These are phyloP conservation scores for Eleusine indica DNA, from an alignment of 176 grass and related monocot genomes.

Conservation along the genomic window DNA sequence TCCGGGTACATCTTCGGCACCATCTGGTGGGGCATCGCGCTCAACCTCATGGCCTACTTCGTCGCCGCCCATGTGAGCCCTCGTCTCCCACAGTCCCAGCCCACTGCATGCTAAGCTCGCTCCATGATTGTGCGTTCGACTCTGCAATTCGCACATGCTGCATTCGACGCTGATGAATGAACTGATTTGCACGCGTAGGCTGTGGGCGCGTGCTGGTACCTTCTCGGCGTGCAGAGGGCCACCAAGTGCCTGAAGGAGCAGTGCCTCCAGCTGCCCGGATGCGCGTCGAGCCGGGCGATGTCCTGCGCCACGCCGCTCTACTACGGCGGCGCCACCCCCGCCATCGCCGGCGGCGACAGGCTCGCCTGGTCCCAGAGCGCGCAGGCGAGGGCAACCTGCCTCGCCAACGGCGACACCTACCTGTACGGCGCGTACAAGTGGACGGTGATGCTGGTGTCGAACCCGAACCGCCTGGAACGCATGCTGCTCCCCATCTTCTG, in stretches of 20 bases:
- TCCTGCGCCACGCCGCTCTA: constrained; percentile 66
- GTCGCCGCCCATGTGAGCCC: constrained; percentile 71
- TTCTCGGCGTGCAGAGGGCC: constrained; percentile 84
- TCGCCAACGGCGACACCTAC: constrained; percentile 52
- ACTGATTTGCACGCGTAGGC: constrained; percentile 43
- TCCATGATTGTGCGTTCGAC: too few relatives aligned
- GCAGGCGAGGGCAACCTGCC: constrained; percentile 51
- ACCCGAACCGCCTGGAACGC: constrained; percentile 74
- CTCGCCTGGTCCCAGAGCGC: constrained; percentile 61
- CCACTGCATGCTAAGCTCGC: too few relatives aligned
- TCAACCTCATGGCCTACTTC: constrained; percentile 97
- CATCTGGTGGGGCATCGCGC: constrained; percentile 88
- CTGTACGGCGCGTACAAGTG: constrained; percentile 88
- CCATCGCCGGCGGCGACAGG: constrained; percentile 20
- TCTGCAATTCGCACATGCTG: neutral
- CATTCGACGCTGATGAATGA: neutral
- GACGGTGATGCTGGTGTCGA: constrained; percentile 77
- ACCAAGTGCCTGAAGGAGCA: constrained; percentile 72
- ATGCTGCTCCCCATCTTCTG: constrained; percentile 96
- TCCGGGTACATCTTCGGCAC: constrained; percentile 76
- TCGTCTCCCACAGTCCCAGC: neutral
- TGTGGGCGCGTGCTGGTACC: constrained; percentile 87
- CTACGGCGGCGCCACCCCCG: constrained; percentile 37
- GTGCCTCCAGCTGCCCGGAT: constrained; percentile 44
- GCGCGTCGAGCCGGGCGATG: constrained; percentile 37